Evolutionary conservation across 2,329 filamentous ascomycete genomes (phyloP).

Genomic region (Talaromyces sp.): DNA sequence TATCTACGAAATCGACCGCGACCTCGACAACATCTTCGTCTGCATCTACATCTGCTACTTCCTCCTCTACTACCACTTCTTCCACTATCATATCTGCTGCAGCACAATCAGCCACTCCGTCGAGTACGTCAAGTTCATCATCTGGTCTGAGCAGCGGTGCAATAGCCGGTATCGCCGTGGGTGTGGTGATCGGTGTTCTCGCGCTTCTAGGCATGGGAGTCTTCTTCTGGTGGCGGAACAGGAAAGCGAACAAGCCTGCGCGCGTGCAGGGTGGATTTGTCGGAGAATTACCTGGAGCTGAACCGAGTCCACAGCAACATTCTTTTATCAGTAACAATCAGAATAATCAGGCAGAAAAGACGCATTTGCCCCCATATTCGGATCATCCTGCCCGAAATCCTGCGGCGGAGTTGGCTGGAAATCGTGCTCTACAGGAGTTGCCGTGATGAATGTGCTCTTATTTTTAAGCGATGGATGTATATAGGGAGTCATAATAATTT

Average conservation of each 20-base stretch:
- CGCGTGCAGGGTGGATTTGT: neutral
- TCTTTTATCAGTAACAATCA: neutral
- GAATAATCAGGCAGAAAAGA: neutral
- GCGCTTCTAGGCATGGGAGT: neutral
- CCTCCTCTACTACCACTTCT: neutral
- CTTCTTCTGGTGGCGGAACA: slow-evolving; percentile 6
- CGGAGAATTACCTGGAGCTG: neutral
- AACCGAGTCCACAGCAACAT: neutral
- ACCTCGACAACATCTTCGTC: neutral
- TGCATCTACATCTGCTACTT: neutral
- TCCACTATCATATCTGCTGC: neutral
- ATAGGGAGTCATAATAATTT: neutral
- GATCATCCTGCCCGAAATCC: neutral
- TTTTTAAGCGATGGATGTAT: neutral
- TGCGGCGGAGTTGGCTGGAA: neutral
- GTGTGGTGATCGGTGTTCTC: neutral
- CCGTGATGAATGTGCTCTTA: neutral
- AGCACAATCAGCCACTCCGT: neutral
- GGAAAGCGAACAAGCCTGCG: neutral
- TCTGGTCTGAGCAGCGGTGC: slow-evolving; percentile 13
- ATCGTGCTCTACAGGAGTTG: neutral
- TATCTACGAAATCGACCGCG: neutral
- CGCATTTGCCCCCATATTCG: neutral
- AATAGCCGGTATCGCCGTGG: slow-evolving; percentile 11
- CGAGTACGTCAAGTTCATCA: neutral